These are phyloP conservation scores for Beauveria australis DNA, from an alignment of 2,329 filamentous ascomycete genomes.

Conservation along the genomic window DNA sequence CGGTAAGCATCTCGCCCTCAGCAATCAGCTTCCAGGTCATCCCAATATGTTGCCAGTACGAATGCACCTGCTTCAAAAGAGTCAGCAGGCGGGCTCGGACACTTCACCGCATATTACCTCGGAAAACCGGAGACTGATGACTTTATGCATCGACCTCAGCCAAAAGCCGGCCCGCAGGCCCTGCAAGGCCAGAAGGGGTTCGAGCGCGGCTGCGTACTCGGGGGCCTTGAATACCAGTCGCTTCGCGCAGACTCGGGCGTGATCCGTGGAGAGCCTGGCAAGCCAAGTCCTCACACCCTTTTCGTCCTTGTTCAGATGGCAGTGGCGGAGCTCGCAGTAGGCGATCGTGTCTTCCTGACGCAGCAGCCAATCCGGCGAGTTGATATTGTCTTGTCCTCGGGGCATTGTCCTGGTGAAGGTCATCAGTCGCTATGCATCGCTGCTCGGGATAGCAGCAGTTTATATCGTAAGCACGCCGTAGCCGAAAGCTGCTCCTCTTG, in stretches of 20 bases:
- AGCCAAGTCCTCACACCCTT: neutral
- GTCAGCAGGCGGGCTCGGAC: neutral
- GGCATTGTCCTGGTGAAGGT: neutral
- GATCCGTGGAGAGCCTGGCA: neutral
- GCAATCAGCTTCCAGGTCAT: neutral
- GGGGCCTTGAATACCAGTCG: neutral
- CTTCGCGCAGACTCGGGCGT: neutral
- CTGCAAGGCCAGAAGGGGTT: neutral
- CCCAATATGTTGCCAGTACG: neutral
- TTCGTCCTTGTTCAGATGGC: neutral
- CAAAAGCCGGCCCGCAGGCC: neutral
- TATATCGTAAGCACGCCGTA: neutral
- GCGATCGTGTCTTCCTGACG: neutral
- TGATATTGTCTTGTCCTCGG: neutral
- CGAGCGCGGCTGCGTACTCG: neutral
- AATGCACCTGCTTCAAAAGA: neutral
- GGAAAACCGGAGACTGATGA: neutral
- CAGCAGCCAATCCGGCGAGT: neutral
- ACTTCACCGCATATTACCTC: neutral
- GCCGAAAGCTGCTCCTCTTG: neutral
- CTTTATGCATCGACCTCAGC: neutral
- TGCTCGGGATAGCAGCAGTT: neutral
- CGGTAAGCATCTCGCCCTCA: neutral
- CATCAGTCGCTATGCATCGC: neutral
- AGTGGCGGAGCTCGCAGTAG: neutral